A percentile compares a stretch with the other conserved stretches of the same genome.
Conservation (phyloP, 2,329 filamentous ascomycete species). For the Thielaviopsis musarum region DNA sequence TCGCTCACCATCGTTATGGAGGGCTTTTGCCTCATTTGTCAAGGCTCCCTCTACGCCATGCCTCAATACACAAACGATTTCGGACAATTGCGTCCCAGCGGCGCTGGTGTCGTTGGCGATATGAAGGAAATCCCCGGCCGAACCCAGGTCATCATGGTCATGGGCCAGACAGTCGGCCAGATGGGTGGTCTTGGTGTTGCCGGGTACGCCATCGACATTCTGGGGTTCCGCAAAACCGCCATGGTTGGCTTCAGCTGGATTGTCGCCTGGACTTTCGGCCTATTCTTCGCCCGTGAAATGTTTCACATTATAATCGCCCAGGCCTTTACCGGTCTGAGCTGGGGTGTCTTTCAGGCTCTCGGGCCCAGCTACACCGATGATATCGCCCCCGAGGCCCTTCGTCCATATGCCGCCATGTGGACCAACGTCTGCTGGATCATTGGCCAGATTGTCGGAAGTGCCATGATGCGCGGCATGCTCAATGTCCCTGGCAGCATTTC, state of each 20-base stretch:
- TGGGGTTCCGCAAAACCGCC: conserved; percentile 25
- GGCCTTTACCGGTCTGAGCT: conserved; percentile 25
- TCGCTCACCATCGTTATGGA: conserved; percentile 13
- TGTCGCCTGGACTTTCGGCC: conserved; percentile 24
- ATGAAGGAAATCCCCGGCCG: conserved; percentile 23
- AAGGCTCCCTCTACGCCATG: conserved; percentile 15
- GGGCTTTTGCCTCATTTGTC: conserved; percentile 11
- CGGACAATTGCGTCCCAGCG: conserved; percentile 15
- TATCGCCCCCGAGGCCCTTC: conserved; percentile 18
- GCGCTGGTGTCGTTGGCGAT: conserved; percentile 11
- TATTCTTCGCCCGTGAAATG: conserved; percentile 24
- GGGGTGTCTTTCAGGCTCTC: conserved; percentile 24
- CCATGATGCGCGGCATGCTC: conserved; percentile 23
- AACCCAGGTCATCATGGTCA: conserved; percentile 30
- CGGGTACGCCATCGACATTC: conserved; percentile 25
- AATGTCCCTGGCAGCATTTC: conserved; percentile 22
- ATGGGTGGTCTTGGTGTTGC: conserved; percentile 29
- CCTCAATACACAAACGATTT: conserved; percentile 19
- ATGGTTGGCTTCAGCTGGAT: conserved; percentile 21
- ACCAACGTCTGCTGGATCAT: conserved; percentile 27
- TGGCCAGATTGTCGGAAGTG: conserved; percentile 25
- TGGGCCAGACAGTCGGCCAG: conserved; percentile 25
- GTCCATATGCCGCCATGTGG: conserved; percentile 23
- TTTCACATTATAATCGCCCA: conserved; percentile 22
- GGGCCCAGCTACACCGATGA: conserved; percentile 27